Base-by-base conservation (phyloP, 1,284 basidiomycete species). In the Melampsora larici-populina region DNA sequence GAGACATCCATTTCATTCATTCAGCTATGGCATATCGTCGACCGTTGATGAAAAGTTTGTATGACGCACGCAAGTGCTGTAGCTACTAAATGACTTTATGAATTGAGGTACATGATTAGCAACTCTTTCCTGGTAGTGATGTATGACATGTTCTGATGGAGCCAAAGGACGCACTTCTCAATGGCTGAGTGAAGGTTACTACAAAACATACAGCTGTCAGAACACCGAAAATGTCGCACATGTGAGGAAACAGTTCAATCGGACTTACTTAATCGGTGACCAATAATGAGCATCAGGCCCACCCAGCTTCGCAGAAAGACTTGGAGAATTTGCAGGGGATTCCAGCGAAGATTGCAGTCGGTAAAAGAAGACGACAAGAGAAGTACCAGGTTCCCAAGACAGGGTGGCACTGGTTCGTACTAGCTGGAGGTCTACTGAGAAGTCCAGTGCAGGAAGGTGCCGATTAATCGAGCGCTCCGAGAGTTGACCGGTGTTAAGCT, bases 391-490 rank as follows among this genome's bases (percentile, higher is more conserved):
- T 49, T 77, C 60, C 74, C 74, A 77, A 31, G 31, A 36, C 13
- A 77, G 40, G 1, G 55, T n/a, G 26, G 68, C 63, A 21, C 55
- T 49, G 2, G 24, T 13, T 40, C 74, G 31, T 18, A 77, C 48
- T n/a, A 63, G 29, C 24, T 62, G 58, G 24, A 70, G 31, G 17
- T 68, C 26, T 51, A 31, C 63, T 18, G 68, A 31, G 83, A 80
- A 84, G 82, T 67, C 83, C 82, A 82, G 83, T 81, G 80, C 76
- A 31, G 62, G 17, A n/a, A 64, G 60, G 66, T 78, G 43, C 0
- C 60, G 31, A 29, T 70, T 29, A 21, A 77, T 77, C 1, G 74
- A 77, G 48, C 60, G 18, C 2, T 36, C 8, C 13, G 74, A 77
- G 21, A 77, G 48, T 33, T 77, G 33, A n/a, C 46, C 49, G 2